phyloP scores from a whole-genome alignment of 1,139 yeast genomes.

The Geotrichum reessii region DNA sequence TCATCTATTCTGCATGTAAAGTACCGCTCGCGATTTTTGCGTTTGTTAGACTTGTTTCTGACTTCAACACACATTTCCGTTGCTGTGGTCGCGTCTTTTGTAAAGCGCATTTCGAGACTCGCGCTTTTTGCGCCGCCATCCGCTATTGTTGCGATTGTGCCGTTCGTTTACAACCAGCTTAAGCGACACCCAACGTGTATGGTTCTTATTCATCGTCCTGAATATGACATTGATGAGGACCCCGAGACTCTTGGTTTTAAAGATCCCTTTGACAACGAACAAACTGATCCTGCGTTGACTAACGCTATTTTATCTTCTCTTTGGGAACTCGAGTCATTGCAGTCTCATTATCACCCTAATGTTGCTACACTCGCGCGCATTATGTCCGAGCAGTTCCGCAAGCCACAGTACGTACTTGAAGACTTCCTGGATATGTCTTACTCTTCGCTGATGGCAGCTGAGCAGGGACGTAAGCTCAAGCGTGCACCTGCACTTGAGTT shows the following conservation, averaged over 20 bases:
- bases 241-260: conserved; percentile 29
- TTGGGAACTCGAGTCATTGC: conserved; percentile 83
- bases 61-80: conserved; percentile 86
- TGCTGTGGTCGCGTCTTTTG: conserved; percentile 77
- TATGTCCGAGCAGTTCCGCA: conserved; percentile 82
- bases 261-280: conserved; percentile 66
- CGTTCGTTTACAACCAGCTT: conserved; percentile 83
- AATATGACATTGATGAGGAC: conserved; percentile 31
- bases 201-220: conserved; percentile 67
- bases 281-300: conserved; percentile 69
- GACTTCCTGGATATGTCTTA: conserved; percentile 94
- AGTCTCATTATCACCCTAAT: conserved; percentile 92
- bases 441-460: conserved; percentile 66
- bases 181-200: conserved; percentile 92
- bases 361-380: conserved; percentile 88
- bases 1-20: conserved; percentile 73
- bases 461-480: conserved; percentile 61
- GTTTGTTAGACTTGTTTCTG: conserved; percentile 79
- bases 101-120: conserved; percentile 72
- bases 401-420: conserved; percentile 80
- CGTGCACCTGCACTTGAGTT: conserved; percentile 74
- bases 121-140: conserved; percentile 81
- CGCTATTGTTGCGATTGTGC: conserved; percentile 79
- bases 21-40: conserved; percentile 80
- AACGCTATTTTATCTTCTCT: conserved; percentile 78